phyloP scores from a whole-genome alignment of 1,284 basidiomycete species.

The Moesziomyces sp. region DNA sequence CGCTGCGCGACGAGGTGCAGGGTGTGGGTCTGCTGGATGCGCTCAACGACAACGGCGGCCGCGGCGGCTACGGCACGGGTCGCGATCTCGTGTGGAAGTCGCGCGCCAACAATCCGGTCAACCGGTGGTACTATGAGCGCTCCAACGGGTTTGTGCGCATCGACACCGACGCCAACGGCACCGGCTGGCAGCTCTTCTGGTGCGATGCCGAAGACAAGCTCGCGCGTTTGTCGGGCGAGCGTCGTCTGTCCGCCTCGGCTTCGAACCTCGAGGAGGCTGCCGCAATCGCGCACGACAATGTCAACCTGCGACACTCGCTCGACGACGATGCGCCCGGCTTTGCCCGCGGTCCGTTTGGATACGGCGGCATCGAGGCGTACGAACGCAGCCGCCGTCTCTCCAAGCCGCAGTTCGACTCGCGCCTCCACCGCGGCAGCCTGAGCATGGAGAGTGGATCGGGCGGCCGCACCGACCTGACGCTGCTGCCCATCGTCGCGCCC shows the following conservation, averaged over 20 bases:
- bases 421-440: slow-evolving; percentile 50
- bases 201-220: slow-evolving; percentile 89
- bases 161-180: slow-evolving; percentile 56
- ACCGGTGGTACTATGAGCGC: slow-evolving; percentile 99
- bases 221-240: slow-evolving; percentile 54
- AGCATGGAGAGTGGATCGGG: slow-evolving; percentile 63
- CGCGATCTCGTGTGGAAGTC: slow-evolving; percentile 95
- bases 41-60: slow-evolving; percentile 87
- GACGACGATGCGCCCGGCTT: slow-evolving; percentile 19
- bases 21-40: slow-evolving; percentile 93
- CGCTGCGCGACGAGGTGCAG: slow-evolving; percentile 96
- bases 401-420: slow-evolving; percentile 63
- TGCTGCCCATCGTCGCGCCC: slow-evolving; percentile 78
- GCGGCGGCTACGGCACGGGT: slow-evolving; percentile 87
- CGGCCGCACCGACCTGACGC: slow-evolving; percentile 31
- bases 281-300: slow-evolving; percentile 40
- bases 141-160: slow-evolving; percentile 88
- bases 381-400: slow-evolving; percentile 34
- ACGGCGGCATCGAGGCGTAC: slow-evolving; percentile 25
- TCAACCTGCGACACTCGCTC: slow-evolving; percentile 22
- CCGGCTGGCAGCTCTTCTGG: slow-evolving; percentile 91
- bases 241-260: slow-evolving; percentile 38
- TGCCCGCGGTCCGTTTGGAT: background rate
- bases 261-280: slow-evolving; percentile 35
- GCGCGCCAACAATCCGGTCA: slow-evolving; percentile 91